Base-by-base conservation (phyloP, 2,329 filamentous ascomycete species). In the Fusarium circinatum region DNA sequence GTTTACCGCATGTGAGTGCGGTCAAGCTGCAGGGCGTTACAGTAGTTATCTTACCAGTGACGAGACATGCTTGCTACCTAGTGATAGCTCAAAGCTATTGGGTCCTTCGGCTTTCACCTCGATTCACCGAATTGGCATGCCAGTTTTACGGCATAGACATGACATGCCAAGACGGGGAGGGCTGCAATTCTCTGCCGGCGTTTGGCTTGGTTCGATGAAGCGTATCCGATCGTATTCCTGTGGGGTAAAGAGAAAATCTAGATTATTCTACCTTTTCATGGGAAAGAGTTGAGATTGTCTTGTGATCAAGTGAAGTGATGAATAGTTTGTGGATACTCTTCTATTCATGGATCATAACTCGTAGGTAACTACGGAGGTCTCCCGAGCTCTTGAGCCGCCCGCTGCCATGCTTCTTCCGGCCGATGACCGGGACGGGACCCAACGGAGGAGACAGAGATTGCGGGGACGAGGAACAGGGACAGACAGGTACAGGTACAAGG, bases 381-480 rank as follows among this genome's bases (percentile, higher is more conserved):
- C 48, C 72, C 72, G 72, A 73, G 55, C 26, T 66, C 58, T 41
- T 67, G 44, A 54, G 67, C 65, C 65, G 65, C 63, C 65, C 8
- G 30, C 41, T 54, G 34, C 18, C 51, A 30, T 38, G 30, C 39
- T 52, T 52, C 32, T 69, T 44, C 63, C 71, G 71, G 63, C 60
- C 60, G 67, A 57, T 47, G 36, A 51, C 61, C 72, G 72, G 71
- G 71, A 69, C 72, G 72, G 71, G 65, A 69, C 42, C 51, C 44
- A 64, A 74, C 71, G 71, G 71, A 65, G 51, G n/a, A 51, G 34
- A 32, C 22, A 48, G 58, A 32, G 49, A 55, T 44, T 68, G 65
- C 48, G 71, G 71, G 70, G 57, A 48, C 24, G 12, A 17, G 39
- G 8, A 14, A 42, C 39, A 12, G 34, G 34, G 15, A 36, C 34